phyloP scores from a whole-genome alignment of 2,329 filamentous ascomycete genomes.

The Pseudogymnoascus sp. region DNA sequence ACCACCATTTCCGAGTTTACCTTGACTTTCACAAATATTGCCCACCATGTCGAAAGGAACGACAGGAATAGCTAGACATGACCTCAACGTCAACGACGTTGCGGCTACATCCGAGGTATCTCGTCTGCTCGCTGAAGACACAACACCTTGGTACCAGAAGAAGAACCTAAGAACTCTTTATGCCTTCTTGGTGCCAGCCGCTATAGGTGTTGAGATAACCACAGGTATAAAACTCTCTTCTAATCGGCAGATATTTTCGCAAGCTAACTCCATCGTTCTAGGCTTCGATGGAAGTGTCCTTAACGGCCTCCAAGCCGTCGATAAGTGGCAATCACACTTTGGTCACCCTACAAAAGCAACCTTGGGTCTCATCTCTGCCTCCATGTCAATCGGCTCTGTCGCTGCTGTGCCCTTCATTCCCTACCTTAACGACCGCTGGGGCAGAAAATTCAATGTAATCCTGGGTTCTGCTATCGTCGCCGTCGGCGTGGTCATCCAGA shows the following conservation, averaged over 20 bases:
- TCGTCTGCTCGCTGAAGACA: constrained; percentile 11
- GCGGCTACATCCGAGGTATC: neutral
- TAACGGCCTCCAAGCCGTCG: constrained; percentile 19
- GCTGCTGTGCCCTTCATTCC: constrained; percentile 36
- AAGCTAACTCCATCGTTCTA: neutral
- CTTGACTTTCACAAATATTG: neutral
- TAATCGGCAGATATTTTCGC: neutral
- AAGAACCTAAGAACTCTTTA: constrained; percentile 19
- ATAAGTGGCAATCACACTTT: constrained; percentile 26
- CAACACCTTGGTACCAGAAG: constrained; percentile 19
- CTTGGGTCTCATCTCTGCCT: constrained; percentile 36
- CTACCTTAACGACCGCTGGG: constrained; percentile 31
- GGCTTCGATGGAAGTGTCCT: constrained; percentile 22
- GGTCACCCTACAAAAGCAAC: constrained; percentile 32
- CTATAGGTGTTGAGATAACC: constrained; percentile 19
- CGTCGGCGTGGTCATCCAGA: constrained; percentile 32
- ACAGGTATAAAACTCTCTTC: neutral
- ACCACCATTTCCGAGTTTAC: neutral
- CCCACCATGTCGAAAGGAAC: neutral
- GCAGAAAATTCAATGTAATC: constrained; percentile 32
- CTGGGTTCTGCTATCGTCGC: constrained; percentile 30
- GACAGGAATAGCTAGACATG: neutral
- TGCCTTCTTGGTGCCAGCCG: constrained; percentile 13
- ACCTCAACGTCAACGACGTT: neutral
- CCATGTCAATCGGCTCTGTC: constrained; percentile 37